Conservation (phyloP, 2,329 filamentous ascomycete species). For the Chalara sp. region DNA sequence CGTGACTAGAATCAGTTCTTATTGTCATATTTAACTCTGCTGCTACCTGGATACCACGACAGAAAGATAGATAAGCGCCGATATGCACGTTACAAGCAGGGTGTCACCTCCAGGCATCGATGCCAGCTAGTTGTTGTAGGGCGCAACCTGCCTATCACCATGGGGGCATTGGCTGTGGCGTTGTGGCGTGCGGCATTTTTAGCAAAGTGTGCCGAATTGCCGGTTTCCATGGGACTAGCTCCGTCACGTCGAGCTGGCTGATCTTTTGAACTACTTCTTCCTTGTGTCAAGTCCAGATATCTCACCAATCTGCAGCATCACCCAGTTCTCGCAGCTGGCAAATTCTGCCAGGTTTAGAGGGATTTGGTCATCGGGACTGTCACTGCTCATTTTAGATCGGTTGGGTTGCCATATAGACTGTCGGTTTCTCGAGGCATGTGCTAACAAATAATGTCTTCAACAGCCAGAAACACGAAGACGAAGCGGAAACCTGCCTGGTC, state of each 20-base stretch:
- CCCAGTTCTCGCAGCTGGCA: constrained; percentile 49
- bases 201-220: constrained; percentile 26
- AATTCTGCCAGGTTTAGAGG: constrained; percentile 41
- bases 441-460: constrained; percentile 41
- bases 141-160: not conserved
- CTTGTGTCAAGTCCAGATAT: constrained; percentile 46
- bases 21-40: not conserved
- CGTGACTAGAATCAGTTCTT: no score
- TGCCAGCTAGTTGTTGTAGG: not conserved
- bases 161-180: not conserved
- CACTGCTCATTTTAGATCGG: constrained; percentile 26
- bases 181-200: constrained; percentile 3
- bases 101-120: not conserved
- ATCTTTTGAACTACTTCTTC: constrained; percentile 42
- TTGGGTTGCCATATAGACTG: constrained; percentile 36
- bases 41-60: not conserved
- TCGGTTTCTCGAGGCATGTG: constrained; percentile 35
- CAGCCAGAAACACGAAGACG: constrained; percentile 39
- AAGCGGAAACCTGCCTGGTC: constrained; percentile 44
- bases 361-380: constrained; percentile 11
- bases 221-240: constrained; percentile 38
- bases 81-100: not conserved
- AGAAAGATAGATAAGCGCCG: not conserved
- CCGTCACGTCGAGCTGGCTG: constrained; percentile 35
- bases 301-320: constrained; percentile 43